Percentiles rank a stretch among this genome's conserved stretches.
These are phyloP conservation scores for Aquilaria malaccensis DNA, from an alignment of 345 rosid genomes.

Conservation along the genomic window DNA sequence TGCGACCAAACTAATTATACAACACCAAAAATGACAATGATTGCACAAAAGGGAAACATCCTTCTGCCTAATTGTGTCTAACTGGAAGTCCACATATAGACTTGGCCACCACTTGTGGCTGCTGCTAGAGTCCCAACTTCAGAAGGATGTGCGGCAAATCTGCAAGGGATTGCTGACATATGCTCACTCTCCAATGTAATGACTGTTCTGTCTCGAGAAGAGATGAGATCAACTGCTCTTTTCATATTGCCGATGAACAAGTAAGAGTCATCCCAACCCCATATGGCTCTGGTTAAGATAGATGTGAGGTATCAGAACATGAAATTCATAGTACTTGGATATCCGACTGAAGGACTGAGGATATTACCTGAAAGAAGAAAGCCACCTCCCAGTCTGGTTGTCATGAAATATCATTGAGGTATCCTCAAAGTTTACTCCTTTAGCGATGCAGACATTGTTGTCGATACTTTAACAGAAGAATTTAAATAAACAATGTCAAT, in stretches of 20 bases:
- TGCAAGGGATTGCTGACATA: constrained; percentile 58
- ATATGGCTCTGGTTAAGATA: constrained; percentile 42
- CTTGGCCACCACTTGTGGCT: constrained; percentile 63
- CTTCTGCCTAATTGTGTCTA: constrained; percentile 7
- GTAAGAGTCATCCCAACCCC: constrained; percentile 93
- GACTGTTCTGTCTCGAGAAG: constrained; percentile 25
- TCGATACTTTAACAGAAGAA: constrained; percentile 40
- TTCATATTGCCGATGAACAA: constrained; percentile 55
- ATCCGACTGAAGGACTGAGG: not conserved
- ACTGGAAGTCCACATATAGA: constrained; percentile 53
- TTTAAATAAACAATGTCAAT: not conserved
- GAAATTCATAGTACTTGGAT: not conserved
- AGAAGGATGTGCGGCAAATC: constrained; percentile 63
- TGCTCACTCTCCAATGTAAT: constrained; percentile 36
- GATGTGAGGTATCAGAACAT: not conserved
- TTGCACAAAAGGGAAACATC: not conserved
- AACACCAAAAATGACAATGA: not conserved
- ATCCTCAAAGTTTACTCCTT: constrained; percentile 48
- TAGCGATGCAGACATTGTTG: constrained; percentile 41
- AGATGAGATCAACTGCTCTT: constrained; percentile 64
- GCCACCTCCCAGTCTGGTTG: constrained; percentile 62
- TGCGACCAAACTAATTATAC: not conserved
- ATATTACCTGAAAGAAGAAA: constrained; percentile 62
- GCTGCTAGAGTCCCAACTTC: constrained; percentile 64
- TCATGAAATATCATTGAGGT: constrained; percentile 38